Percentiles rank a stretch among this genome's conserved stretches.
Evolutionary conservation across 495 filamentous ascomycete genomes (phyloP).

Genomic region (Penicillium cataractarum): DNA sequence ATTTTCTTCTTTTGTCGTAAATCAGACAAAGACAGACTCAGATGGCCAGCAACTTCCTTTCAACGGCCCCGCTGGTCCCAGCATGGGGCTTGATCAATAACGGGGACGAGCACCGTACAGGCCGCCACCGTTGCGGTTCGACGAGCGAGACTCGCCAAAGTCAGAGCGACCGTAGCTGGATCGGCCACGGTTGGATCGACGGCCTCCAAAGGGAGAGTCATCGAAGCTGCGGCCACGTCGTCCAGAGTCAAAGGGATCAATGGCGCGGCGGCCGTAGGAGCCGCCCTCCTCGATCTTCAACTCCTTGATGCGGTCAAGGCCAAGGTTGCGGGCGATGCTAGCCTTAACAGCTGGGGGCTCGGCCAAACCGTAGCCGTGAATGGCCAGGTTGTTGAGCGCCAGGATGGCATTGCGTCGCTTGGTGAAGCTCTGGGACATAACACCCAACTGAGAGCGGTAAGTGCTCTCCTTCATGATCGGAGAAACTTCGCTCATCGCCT

Average conservation of each 20-base stretch:
- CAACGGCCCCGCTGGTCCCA: background rate
- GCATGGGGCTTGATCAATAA: background rate
- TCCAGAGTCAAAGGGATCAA: slow-evolving; percentile 6
- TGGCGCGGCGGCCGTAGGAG: slow-evolving; percentile 3
- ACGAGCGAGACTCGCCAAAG: slow-evolving; percentile 1
- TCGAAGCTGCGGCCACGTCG: slow-evolving; percentile 6
- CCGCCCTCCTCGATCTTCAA: slow-evolving; percentile 8
- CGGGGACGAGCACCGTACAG: slow-evolving; percentile 9
- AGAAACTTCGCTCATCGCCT: slow-evolving; percentile 39
- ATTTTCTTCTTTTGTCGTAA: slow-evolving; percentile 16
- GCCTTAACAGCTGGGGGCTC: slow-evolving; percentile 56
- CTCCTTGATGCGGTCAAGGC: slow-evolving; percentile 15
- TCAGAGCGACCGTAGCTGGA: slow-evolving; percentile 1
- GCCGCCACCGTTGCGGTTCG: background rate
- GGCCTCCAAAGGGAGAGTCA: background rate
- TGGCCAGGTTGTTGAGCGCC: slow-evolving; percentile 63
- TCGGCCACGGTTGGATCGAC: slow-evolving; percentile 6
- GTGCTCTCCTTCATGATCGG: slow-evolving; percentile 48
- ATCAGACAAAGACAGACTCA: slow-evolving; percentile 7
- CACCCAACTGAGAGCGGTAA: slow-evolving; percentile 57
- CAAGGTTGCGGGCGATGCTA: slow-evolving; percentile 33
- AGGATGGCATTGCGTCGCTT: slow-evolving; percentile 47
- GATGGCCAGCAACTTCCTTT: slow-evolving; percentile 9
- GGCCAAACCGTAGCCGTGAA: slow-evolving; percentile 63
- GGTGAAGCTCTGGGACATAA: slow-evolving; percentile 30